A percentile compares a stretch with the other conserved stretches of the same genome.
phyloP scores from a whole-genome alignment of 169 alveolate genomes.

The Toxoplasma gondii region DNA sequence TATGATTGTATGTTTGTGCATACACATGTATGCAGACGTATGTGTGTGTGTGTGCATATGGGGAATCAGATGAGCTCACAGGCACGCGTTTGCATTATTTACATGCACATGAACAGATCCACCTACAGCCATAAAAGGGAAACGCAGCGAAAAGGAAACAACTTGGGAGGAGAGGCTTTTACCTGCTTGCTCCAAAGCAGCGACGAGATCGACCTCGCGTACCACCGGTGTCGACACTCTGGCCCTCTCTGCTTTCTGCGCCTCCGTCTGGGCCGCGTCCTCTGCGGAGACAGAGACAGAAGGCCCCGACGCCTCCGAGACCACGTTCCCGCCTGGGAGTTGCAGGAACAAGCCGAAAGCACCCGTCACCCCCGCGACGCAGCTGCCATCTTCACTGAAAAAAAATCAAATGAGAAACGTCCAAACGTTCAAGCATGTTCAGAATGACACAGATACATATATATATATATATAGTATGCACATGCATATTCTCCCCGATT shows the following conservation, averaged over 20 bases:
- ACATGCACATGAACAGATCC: not conserved
- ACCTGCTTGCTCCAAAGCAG: slow-evolving; percentile 20
- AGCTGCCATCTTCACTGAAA: slow-evolving; percentile 36
- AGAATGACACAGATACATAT: not conserved
- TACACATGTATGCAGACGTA: not conserved
- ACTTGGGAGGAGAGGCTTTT: not conserved
- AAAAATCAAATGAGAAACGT: not conserved
- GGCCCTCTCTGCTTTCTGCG: not conserved
- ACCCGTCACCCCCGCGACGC: slow-evolving; percentile 12
- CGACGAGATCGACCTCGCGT: slow-evolving; percentile 23
- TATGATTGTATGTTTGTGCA: not conserved
- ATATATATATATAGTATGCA: no score
- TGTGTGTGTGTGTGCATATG: not conserved
- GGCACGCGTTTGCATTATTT: not conserved
- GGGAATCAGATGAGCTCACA: not conserved
- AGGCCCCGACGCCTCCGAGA: not conserved
- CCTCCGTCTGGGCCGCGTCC: no score
- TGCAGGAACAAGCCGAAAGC: not conserved
- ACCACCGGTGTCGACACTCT: not conserved
- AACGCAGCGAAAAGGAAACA: not conserved
- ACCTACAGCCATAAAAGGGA: not conserved
- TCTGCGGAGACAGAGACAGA: not conserved
- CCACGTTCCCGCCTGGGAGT: not conserved
- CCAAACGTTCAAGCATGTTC: no score
- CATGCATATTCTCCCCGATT: not conserved